Evolutionary conservation across 2,329 filamentous ascomycete genomes (phyloP), one percentile per base, ranked within the genome.

Genomic region (Harringtonia lauricola): DNA sequence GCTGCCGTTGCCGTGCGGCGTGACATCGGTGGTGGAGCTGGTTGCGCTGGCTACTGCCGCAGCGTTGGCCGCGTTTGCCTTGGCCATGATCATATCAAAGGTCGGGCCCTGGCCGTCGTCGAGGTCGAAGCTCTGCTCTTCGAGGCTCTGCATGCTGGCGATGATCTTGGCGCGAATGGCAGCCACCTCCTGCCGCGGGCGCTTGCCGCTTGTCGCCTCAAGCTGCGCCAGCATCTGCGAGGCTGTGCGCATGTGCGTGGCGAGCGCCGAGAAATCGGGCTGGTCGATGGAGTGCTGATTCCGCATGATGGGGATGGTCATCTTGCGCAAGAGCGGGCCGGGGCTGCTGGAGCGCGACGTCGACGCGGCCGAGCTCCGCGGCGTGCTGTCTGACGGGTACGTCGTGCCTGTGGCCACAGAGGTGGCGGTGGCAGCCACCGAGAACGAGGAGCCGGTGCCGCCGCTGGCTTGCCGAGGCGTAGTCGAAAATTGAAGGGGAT

Each of bases 211-310:
- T 19, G 83, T 90, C 2, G 83, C 76, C 47, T 92, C 85, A 10
- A 92, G 70, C 55, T 92, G 86, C 14, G 86, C 83, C 36, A 92
- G 68, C 86, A 92, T 92, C 59, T 89, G 84, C 14, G 86, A 86
- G 4, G 86, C 86, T 4, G 85, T 88, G 18, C 86, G 77, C 85
- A 92, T 92, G 59, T 92, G 86, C 13, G 85, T 89, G 13, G 86
- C 86, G 28, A 92, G 65, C 3, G 86, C 86, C 12, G 83, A 86
- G 52, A 90, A 84, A 55, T 92, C 86, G 2, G 83, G 81, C 57
- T 87, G 83, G 46, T 88, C 83, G 12, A 67, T 64, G 15, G 73
- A 65, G 22, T 67, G 68, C 13, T 38, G 41, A 10, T 40, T 36
- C 39, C 74, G 69, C 41, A 70, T 68, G 37, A 68, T 65, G 17